Percentiles rank a stretch among this genome's conserved stretches.
phyloP scores from a whole-genome alignment of 768 basidiomycete species.

The Lentinula sp. region DNA sequence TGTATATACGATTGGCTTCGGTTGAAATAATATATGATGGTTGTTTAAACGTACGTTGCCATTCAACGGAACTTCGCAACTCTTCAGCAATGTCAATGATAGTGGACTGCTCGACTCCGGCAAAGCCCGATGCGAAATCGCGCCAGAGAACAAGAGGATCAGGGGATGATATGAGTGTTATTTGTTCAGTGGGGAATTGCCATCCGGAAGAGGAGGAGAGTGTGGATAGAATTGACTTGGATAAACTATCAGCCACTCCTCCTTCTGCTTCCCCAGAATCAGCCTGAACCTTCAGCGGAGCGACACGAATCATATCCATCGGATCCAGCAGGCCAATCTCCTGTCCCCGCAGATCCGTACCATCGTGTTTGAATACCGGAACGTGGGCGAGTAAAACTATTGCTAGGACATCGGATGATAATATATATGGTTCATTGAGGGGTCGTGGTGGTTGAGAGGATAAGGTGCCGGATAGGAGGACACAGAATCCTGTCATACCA shows the following conservation, averaged over 20 bases:
- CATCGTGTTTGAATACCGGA: constrained; percentile 39
- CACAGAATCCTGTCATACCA: constrained; percentile 31
- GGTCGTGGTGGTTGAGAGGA: constrained; percentile 16
- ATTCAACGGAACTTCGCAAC: constrained; percentile 43
- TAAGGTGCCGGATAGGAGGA: constrained; percentile 30
- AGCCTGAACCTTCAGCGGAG: neutral
- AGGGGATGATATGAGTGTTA: constrained; percentile 19
- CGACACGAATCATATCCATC: constrained; percentile 40
- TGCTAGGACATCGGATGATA: constrained; percentile 35
- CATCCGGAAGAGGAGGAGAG: constrained; percentile 22
- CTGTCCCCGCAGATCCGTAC: constrained; percentile 19
- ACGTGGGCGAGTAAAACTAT: constrained; percentile 38
- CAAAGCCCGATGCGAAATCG: constrained; percentile 29
- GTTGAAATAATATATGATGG: neutral
- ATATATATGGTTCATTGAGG: constrained; percentile 16
- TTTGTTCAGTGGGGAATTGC: constrained; percentile 13
- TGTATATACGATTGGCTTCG: constrained; percentile 9
- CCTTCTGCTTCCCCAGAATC: no score
- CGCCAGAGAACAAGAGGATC: constrained; percentile 39
- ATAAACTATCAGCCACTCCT: neutral
- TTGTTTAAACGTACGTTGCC: constrained; percentile 36
- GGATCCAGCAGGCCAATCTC: constrained; percentile 50
- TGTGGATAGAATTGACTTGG: constrained; percentile 14
- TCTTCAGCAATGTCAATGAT: constrained; percentile 39
- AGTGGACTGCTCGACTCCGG: constrained; percentile 24